Conservation (phyloP, 495 filamentous ascomycete genomes). For the Poronia punctata region DNA sequence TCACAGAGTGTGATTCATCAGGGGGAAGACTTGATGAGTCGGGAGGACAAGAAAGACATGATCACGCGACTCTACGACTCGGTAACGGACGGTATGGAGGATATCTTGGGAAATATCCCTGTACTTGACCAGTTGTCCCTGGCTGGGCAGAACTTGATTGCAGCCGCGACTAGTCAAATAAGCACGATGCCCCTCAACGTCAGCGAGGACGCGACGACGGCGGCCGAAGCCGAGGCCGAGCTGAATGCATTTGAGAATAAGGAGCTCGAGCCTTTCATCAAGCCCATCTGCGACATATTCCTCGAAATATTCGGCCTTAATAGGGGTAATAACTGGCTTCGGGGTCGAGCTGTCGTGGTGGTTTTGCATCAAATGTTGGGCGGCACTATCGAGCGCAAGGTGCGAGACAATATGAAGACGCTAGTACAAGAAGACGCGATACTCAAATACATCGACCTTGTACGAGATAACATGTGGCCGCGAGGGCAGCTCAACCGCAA, state of each 20-base stretch:
- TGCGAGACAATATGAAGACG: slow-evolving; percentile 68
- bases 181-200: slow-evolving; percentile 43
- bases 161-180: slow-evolving; percentile 75
- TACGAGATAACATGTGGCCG: slow-evolving; percentile 76
- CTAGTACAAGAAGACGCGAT: slow-evolving; percentile 71
- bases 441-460: slow-evolving; percentile 61
- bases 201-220: slow-evolving; percentile 50
- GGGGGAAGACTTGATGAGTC: slow-evolving; percentile 33
- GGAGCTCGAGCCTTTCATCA: slow-evolving; percentile 90
- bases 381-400: slow-evolving; percentile 94
- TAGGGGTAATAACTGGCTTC: slow-evolving; percentile 86
- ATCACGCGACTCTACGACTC: slow-evolving; percentile 93
- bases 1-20: slow-evolving; percentile 77
- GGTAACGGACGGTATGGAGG: slow-evolving; percentile 96
- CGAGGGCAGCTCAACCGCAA: slow-evolving; percentile 50
- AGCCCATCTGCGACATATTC: slow-evolving; percentile 96
- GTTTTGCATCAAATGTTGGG: slow-evolving; percentile 75
- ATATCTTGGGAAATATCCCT: slow-evolving; percentile 90
- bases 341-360: slow-evolving; percentile 90
- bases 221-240: slow-evolving; percentile 90
- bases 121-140: slow-evolving; percentile 91
- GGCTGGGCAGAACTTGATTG: slow-evolving; percentile 87
- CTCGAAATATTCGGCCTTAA: slow-evolving; percentile 94
- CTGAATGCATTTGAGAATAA: slow-evolving; percentile 87
- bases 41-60: slow-evolving; percentile 73